Evolutionary conservation across 306 rosid genomes (phyloP), one percentile per base, ranked within the genome.

Genomic region (Sindora glabra): DNA sequence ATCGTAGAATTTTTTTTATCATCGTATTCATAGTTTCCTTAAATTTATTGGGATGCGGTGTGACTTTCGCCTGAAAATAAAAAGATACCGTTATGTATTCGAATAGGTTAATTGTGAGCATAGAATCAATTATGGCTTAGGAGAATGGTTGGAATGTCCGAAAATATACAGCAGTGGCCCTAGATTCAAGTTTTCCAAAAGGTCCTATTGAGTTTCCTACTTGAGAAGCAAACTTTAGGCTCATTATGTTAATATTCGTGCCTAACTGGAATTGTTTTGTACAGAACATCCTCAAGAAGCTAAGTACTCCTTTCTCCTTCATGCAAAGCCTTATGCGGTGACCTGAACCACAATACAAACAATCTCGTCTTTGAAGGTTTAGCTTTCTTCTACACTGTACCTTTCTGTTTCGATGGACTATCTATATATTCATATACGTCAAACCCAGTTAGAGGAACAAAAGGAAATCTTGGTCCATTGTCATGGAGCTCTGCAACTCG

Each of bases 281-380:
- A 48, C 39, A 66, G 22, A 56, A 74, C 84, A 75, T 72, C 75
- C 74, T 51, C 66, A 53, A 69, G 53, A 85, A 76, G 86, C 89
- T 48, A 83, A 79, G 76, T 26, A 81, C 72, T 50, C 22, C 66
- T 76, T 64, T 72, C 47, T 39, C 34, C 71, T 71, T 29, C 63
- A 61, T 77, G 69, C 83, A 45, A 73, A 26, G 53, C 67, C 76
- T 60, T 32, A 33, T 36, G 70, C 14, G 48, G 44, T 77, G 50
- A 86, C 96, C 79, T 92, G 75, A 68, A 68, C 73, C 59, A 70
- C 72, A 86, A 83, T 95, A 52, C 65, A 83, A 76, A 71, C 81
- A 77, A 79, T 73, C 87, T 72, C 73, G 26, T 49, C 74, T 44
- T 29, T 26, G 65, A 83, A 71, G 77, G 54, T 56, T 77, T 64